A percentile compares a stretch with the other conserved stretches of the same genome.
phyloP scores from a whole-genome alignment of 345 rosid genomes.

The Hibiscus trionum region DNA sequence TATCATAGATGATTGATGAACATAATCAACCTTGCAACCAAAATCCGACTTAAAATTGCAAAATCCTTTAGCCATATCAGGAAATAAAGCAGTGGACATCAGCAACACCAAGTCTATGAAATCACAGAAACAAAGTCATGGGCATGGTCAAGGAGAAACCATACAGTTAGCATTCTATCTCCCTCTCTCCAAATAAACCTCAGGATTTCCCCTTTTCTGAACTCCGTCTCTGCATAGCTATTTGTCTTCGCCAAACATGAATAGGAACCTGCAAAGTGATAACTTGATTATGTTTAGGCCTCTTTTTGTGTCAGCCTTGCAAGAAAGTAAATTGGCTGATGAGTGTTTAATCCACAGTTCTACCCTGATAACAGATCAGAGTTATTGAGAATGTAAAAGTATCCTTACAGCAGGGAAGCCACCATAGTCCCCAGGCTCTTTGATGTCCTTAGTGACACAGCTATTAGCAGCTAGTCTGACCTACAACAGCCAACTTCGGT shows the following conservation, averaged over 20 bases:
- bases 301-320: not conserved
- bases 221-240: slow-evolving; percentile 18
- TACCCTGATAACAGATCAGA: not conserved
- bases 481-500: slow-evolving; percentile 24
- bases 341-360: not conserved
- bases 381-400: not conserved
- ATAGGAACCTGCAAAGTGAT: slow-evolving; percentile 52
- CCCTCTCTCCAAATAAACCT: not conserved
- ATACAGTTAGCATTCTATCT: not conserved
- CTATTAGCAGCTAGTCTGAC: slow-evolving; percentile 76
- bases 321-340: not conserved
- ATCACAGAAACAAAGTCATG: too few relatives aligned
- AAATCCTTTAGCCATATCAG: too few relatives aligned
- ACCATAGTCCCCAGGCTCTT: slow-evolving; percentile 74
- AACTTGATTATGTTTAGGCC: not conserved
- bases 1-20: too few relatives aligned
- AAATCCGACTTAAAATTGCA: too few relatives aligned
- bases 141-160: too few relatives aligned
- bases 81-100: too few relatives aligned
- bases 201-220: slow-evolving; percentile 21
- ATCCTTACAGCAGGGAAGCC: slow-evolving; percentile 83
- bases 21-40: too few relatives aligned
- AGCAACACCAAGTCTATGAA: too few relatives aligned
- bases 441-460: slow-evolving; percentile 67
- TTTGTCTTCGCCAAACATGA: slow-evolving; percentile 63